These are phyloP conservation scores for Nicotiana noctiflora DNA, from an alignment of 257 asterid genomes.

Conservation along the genomic window DNA sequence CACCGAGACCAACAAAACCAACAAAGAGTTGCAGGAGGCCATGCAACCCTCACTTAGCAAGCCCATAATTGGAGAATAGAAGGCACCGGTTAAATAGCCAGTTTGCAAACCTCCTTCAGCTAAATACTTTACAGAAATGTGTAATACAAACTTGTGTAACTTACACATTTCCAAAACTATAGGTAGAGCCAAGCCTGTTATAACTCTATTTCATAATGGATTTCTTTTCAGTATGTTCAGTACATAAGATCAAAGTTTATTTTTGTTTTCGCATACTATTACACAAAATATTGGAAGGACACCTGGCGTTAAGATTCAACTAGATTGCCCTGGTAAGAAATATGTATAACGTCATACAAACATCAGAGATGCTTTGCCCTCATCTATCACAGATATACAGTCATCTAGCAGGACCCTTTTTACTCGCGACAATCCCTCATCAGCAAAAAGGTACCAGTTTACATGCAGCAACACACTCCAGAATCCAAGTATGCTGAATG, in stretches of 20 bases:
- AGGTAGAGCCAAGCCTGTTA: not conserved
- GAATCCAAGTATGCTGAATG: conserved; percentile 77
- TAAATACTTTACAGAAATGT: not conserved
- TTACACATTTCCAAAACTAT: not conserved
- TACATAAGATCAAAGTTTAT: not conserved
- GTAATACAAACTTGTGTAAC: not conserved
- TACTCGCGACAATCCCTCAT: not conserved
- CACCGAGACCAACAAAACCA: conserved; percentile 10
- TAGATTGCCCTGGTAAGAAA: not conserved
- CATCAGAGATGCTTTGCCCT: not conserved
- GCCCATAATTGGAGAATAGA: not conserved
- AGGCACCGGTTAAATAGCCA: not conserved
- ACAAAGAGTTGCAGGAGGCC: conserved; percentile 18
- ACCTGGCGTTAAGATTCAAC: not conserved
- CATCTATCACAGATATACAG: not conserved
- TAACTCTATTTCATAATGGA: not conserved
- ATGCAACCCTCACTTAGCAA: conserved; percentile 3
- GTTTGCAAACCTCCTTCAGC: not conserved
- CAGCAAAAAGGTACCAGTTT: conserved; percentile 29
- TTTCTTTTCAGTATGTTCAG: not conserved
- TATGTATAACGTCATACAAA: not conserved
- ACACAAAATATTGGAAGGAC: not conserved
- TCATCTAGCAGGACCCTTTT: not conserved
- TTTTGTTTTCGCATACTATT: not conserved
- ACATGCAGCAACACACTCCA: conserved; percentile 79